Evolutionary conservation across 352 stramenopile genomes (phyloP).

Genomic region (Pythium folliculosum): DNA sequence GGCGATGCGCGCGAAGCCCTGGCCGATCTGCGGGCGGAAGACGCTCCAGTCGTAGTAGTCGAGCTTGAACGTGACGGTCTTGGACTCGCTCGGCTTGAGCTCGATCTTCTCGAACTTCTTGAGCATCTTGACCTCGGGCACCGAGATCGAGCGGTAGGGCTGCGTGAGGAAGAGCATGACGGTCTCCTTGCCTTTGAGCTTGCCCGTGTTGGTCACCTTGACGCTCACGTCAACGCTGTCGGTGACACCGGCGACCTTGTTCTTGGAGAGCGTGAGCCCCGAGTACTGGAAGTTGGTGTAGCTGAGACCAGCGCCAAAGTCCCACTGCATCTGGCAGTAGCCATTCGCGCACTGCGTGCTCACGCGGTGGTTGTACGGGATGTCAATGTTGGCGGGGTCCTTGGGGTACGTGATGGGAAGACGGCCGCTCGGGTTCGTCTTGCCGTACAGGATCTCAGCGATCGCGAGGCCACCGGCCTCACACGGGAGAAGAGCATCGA

Average conservation of each 20-base stretch:
- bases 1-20: slow-evolving; percentile 35
- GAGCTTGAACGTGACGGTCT: slow-evolving; percentile 49
- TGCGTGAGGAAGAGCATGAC: slow-evolving; percentile 45
- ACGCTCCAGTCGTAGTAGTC: slow-evolving; percentile 52
- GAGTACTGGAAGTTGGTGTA: slow-evolving; percentile 64
- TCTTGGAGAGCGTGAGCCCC: slow-evolving; percentile 34
- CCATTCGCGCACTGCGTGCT: slow-evolving; percentile 32
- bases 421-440: slow-evolving; percentile 78
- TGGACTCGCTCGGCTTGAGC: slow-evolving; percentile 32
- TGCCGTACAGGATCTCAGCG: slow-evolving; percentile 79
- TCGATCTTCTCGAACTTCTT: slow-evolving; percentile 74
- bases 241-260: slow-evolving; percentile 24
- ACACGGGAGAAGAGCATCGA: slow-evolving; percentile 81
- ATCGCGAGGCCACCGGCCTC: slow-evolving; percentile 79
- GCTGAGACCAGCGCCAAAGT: slow-evolving; percentile 62
- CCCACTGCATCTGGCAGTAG: slow-evolving; percentile 43
- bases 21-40: slow-evolving; percentile 46
- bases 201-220: slow-evolving; percentile 34
- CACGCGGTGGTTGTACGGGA: slow-evolving; percentile 80
- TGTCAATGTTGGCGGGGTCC: slow-evolving; percentile 58
- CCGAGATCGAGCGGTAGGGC: slow-evolving; percentile 29
- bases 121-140: slow-evolving; percentile 74
- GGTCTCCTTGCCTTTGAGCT: slow-evolving; percentile 41
- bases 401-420: slow-evolving; percentile 85
- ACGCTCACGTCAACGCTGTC: slow-evolving; percentile 24